These are phyloP conservation scores for Blastobotrys ciferrii DNA, from an alignment of 1,139 yeast species.

Conservation along the genomic window DNA sequence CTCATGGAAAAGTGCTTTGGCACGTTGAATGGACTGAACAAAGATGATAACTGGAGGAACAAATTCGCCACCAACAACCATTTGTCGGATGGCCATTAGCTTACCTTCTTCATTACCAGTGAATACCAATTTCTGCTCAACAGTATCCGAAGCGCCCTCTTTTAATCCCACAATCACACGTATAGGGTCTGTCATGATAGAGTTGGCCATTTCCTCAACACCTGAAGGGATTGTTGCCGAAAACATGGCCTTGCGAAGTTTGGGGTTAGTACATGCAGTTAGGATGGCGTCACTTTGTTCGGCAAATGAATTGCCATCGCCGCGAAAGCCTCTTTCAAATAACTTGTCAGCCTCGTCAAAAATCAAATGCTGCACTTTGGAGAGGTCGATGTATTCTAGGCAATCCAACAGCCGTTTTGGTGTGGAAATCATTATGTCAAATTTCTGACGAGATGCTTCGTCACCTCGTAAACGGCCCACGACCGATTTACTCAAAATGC, in stretches of 20 bases:
- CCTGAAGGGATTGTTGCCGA: conserved; percentile 96
- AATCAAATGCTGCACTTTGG: conserved; percentile 66
- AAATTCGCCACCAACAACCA: conserved; percentile 70
- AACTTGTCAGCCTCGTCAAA: conserved; percentile 96
- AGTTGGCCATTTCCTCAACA: conserved; percentile 83
- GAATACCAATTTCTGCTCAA: conserved; percentile 79
- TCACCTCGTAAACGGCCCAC: conserved; percentile 65
- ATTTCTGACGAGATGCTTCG: conserved; percentile 57
- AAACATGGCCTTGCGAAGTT: conserved; percentile 66
- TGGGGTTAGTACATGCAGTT: conserved; percentile 57
- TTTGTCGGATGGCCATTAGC: conserved; percentile 82
- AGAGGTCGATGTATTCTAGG: conserved; percentile 58
- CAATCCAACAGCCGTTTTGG: conserved; percentile 85
- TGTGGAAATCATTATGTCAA: conserved; percentile 80
- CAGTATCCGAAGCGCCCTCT: conserved; percentile 83
- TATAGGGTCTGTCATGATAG: conserved; percentile 81
- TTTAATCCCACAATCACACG: conserved; percentile 90
- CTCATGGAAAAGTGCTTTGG: conserved; percentile 92
- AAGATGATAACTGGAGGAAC: conserved; percentile 92
- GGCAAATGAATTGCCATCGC: conserved; percentile 46
- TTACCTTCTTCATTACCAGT: conserved; percentile 97
- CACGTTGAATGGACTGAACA: conserved; percentile 87
- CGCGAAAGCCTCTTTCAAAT: conserved; percentile 49
- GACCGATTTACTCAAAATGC: conserved; percentile 70
- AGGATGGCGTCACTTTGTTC: conserved; percentile 88